Evolutionary conservation across 495 filamentous ascomycete species (phyloP).

Genomic region (Bacidia rubella): DNA sequence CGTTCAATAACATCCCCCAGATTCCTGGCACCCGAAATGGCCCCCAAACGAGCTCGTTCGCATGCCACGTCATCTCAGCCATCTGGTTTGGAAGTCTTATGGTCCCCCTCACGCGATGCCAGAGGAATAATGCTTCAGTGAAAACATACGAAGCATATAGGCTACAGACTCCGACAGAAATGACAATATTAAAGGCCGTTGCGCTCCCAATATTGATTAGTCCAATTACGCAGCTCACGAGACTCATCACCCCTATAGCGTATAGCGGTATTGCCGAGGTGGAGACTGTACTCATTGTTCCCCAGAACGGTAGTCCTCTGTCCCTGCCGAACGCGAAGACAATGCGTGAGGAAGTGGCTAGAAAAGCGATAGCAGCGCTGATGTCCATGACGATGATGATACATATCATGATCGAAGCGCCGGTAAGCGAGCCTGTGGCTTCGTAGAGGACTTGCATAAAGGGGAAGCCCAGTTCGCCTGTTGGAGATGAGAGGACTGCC

Average conservation of each 20-base stretch:
- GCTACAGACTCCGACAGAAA: constrained; percentile 18
- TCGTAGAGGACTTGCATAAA: constrained; percentile 30
- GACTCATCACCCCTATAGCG: constrained; percentile 40
- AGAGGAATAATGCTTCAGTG: constrained; percentile 31
- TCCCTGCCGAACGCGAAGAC: constrained; percentile 44
- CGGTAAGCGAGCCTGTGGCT: constrained; percentile 21
- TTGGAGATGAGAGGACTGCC: constrained; percentile 20
- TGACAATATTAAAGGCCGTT: constrained; percentile 25
- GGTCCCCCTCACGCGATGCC: constrained; percentile 26
- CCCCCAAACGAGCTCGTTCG: constrained; percentile 29
- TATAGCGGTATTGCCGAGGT: constrained; percentile 37
- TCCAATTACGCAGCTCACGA: constrained; percentile 41
- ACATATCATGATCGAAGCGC: constrained; percentile 21
- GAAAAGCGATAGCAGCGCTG: constrained; percentile 30
- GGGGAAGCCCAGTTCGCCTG: constrained; percentile 18
- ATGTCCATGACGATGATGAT: constrained; percentile 28
- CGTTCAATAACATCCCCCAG: constrained; percentile 31
- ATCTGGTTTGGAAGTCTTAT: constrained; percentile 20
- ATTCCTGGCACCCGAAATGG: constrained; percentile 33
- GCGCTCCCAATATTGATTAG: constrained; percentile 43
- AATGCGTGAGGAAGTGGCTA: constrained; percentile 39
- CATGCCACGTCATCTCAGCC: constrained; percentile 18
- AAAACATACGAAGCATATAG: constrained; percentile 31
- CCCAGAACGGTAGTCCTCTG: constrained; percentile 28
- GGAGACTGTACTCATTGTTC: background rate